Evolutionary conservation across 148 eudicot genomes (phyloP).

Genomic region (Vaccinium vitisidaea): DNA sequence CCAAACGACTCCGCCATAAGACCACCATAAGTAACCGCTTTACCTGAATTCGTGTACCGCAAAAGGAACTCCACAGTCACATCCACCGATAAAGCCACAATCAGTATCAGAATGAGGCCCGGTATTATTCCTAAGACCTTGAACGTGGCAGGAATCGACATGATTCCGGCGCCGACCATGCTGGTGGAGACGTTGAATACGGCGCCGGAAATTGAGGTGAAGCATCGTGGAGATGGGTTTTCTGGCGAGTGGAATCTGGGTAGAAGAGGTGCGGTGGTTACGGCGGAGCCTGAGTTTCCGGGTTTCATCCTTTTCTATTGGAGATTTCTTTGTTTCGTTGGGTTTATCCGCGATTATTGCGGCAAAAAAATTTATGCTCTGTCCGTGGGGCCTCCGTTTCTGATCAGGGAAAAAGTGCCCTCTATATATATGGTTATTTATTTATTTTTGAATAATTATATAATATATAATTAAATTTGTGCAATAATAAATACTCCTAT

Average conservation of each 20-base stretch:
- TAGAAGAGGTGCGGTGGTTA: conserved; percentile 30
- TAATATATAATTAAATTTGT: too few relatives aligned
- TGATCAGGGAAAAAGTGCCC: too few relatives aligned
- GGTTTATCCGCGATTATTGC: background rate
- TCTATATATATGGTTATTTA: too few relatives aligned
- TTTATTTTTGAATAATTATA: too few relatives aligned
- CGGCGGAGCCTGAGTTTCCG: conserved; percentile 13
- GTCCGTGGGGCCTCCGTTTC: background rate
- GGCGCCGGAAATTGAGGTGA: conserved; percentile 57
- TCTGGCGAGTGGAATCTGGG: conserved; percentile 22
- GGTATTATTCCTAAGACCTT: conserved; percentile 75
- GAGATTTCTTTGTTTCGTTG: background rate
- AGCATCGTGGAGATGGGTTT: background rate
- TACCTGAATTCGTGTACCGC: conserved; percentile 54
- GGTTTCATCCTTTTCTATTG: conserved; percentile 20
- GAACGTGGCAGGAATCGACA: conserved; percentile 90
- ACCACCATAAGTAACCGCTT: conserved; percentile 59
- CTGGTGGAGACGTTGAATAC: conserved; percentile 80
- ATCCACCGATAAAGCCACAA: conserved; percentile 66
- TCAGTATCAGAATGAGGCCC: conserved; percentile 48
- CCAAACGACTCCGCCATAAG: conserved; percentile 90
- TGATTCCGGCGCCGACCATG: conserved; percentile 91
- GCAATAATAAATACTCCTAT: too few relatives aligned
- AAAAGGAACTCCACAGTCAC: conserved; percentile 72
- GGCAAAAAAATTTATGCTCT: background rate